These are phyloP conservation scores for Boletus pseudopeckii DNA, from an alignment of 768 basidiomycete genomes.

Conservation along the genomic window DNA sequence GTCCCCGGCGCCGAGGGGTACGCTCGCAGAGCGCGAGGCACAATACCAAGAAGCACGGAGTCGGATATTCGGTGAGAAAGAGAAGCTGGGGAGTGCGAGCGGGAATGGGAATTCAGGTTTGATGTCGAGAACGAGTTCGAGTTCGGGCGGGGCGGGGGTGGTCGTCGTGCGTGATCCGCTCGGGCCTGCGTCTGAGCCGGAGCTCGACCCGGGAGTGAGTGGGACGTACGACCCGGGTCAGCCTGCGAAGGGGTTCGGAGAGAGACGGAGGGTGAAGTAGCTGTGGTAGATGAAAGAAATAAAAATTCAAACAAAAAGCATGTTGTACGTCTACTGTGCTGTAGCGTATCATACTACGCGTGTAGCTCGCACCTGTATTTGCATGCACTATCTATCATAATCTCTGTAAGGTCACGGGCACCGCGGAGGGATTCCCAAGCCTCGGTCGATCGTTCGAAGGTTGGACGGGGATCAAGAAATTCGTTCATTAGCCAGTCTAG, in stretches of 20 bases:
- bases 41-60: constrained; percentile 71
- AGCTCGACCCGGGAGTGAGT: too few species aligned
- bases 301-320: too few species aligned
- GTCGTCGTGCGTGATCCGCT: constrained; percentile 32
- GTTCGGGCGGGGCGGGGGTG: constrained; percentile 8
- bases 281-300: background rate
- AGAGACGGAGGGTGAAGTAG: constrained; percentile 19
- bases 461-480: background rate
- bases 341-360: too few species aligned
- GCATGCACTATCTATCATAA: background rate
- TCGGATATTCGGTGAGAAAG: constrained; percentile 57
- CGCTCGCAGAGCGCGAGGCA: constrained; percentile 64
- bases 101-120: background rate
- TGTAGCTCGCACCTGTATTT: background rate
- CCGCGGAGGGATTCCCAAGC: constrained; percentile 3
- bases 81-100: background rate
- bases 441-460: background rate
- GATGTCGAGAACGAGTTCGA: background rate
- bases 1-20: constrained; percentile 22
- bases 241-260: constrained; percentile 29
- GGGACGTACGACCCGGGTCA: constrained; percentile 1
- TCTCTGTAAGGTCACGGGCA: background rate
- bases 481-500: background rate
- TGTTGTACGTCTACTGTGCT: too few species aligned
- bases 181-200: constrained; percentile 24